Base-by-base conservation (phyloP, 352 stramenopile genomes). In the Phytophthora agathidicida region DNA sequence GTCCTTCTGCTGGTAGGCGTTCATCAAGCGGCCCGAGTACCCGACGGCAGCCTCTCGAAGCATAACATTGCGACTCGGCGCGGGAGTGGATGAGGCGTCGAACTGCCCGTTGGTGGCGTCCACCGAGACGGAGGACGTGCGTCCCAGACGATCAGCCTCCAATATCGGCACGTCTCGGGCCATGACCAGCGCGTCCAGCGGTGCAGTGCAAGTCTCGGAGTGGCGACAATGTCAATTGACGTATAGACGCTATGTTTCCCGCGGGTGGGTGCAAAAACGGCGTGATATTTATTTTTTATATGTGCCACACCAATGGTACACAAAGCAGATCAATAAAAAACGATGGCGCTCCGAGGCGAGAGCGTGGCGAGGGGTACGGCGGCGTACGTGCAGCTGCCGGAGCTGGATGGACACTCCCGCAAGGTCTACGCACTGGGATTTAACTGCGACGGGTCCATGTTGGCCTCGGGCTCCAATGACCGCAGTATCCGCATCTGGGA, bases 351-450 rank as follows among this genome's bases (percentile, higher is more conserved):
- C 10, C 39, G 58, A n/a, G 26, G 47, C 17, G 56, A 67, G 11
- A 71, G 49, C 20, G n/a, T 37, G 11, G 31, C 26, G 22, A 38
- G 55, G 13, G 43, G 39, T 23, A 71, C 49, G 27, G 48, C 62
- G 48, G 46, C 62, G 33, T 79, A 77, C 54, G 55, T 68, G 55
- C 75, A 89, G 58, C 72, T 93, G 35, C 77, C 82, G 7, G 86
- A 95, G 70, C 73, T 95, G 31, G 88, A 80, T 45, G 86, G 86
- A 20, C 86, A 95, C 69, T 89, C 82, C 28, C 74, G 81, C 37
- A 86, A 88, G 46, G 83, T 89, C n/a, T 93, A 86, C 28, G 83
- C 83, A 41, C 73, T 95, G 16, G 83, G 83, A 48, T 93, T 90
- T 63, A 95, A 93, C 66, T 69, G 56, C 26, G 75, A 80, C 22